phyloP scores from a whole-genome alignment of 1,284 basidiomycete species.

The Ustilago curta region DNA sequence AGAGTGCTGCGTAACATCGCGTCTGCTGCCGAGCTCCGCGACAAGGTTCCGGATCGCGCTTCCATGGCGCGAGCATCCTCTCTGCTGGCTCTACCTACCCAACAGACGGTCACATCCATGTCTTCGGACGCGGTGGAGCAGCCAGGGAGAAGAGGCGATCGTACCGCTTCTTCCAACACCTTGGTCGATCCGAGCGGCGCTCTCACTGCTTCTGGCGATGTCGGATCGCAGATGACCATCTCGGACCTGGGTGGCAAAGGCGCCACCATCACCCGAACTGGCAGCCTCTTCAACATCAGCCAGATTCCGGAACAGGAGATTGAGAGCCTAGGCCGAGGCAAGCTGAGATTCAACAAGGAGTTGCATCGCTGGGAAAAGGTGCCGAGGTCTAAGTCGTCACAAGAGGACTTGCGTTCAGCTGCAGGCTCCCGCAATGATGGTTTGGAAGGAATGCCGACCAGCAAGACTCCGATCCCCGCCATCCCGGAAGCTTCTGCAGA shows the following conservation, averaged over 20 bases:
- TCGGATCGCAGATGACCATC: slow-evolving; percentile 35
- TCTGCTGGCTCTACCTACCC: slow-evolving; percentile 38
- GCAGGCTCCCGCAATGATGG: slow-evolving; percentile 36
- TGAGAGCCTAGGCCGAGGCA: slow-evolving; percentile 51
- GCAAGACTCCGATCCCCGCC: slow-evolving; percentile 32
- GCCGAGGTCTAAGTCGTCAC: slow-evolving; percentile 26
- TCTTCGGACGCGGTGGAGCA: slow-evolving; percentile 5
- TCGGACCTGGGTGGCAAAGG: slow-evolving; percentile 50
- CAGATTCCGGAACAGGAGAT: slow-evolving; percentile 53
- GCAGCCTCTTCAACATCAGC: slow-evolving; percentile 56
- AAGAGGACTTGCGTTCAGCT: slow-evolving; percentile 40
- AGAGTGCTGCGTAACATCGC: slow-evolving; percentile 36
- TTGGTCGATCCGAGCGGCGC: slow-evolving; percentile 41
- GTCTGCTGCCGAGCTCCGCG: slow-evolving; percentile 43
- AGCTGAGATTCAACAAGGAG: slow-evolving; percentile 50
- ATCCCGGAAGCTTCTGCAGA: slow-evolving; percentile 50
- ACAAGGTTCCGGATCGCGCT: slow-evolving; percentile 19
- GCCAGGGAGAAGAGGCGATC: slow-evolving; percentile 28
- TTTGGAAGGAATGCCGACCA: slow-evolving; percentile 15
- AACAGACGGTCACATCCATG: neutral
- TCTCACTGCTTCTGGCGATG: slow-evolving; percentile 35
- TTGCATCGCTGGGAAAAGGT: slow-evolving; percentile 52
- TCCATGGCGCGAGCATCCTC: slow-evolving; percentile 26
- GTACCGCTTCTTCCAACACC: slow-evolving; percentile 49
- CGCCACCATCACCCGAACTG: slow-evolving; percentile 45